Conservation (phyloP, 352 stramenopile genomes). For the Pythium grandisporangium region DNA sequence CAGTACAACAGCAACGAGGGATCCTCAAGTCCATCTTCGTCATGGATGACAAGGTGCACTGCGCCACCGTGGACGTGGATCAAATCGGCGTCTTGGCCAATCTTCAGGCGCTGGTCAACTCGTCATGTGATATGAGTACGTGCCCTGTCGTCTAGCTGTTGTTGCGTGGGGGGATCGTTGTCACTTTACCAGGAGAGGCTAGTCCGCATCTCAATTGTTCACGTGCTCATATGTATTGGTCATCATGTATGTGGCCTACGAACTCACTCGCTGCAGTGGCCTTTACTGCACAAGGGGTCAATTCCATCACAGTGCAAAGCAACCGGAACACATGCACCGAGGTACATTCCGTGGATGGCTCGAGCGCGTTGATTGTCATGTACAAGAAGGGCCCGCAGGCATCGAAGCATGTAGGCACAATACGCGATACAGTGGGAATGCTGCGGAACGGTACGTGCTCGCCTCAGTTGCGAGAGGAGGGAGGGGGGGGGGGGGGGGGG, state of each 20-base stretch:
- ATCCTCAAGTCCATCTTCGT: slow-evolving; percentile 89
- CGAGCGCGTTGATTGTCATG: slow-evolving; percentile 75
- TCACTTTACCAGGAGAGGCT: too few relatives aligned
- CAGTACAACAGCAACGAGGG: slow-evolving; percentile 83
- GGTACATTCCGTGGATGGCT: slow-evolving; percentile 74
- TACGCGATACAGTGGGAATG: slow-evolving; percentile 75
- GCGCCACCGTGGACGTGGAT: slow-evolving; percentile 81
- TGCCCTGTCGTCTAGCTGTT: background rate
- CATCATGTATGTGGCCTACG: too few relatives aligned
- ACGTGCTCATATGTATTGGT: too few relatives aligned
- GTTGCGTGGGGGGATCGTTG: too few relatives aligned
- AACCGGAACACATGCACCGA: slow-evolving; percentile 80
- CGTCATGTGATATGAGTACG: slow-evolving; percentile 82
- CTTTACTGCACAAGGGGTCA: slow-evolving; percentile 66
- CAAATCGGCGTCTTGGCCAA: slow-evolving; percentile 88
- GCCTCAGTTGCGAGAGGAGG: too few relatives aligned
- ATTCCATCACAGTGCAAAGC: slow-evolving; percentile 85
- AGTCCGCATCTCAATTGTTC: too few relatives aligned
- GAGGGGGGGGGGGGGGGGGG: too few relatives aligned
- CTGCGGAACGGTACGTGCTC: slow-evolving; percentile 54
- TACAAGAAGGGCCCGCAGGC: slow-evolving; percentile 75
- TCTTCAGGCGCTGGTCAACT: slow-evolving; percentile 79
- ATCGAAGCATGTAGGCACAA: slow-evolving; percentile 57
- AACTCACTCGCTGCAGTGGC: slow-evolving; percentile 49
- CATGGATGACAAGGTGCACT: slow-evolving; percentile 71